A percentile compares a stretch with the other conserved stretches of the same genome.
Evolutionary conservation across 805 yeast species (phyloP).

Genomic region (Kodamaea restingae): DNA sequence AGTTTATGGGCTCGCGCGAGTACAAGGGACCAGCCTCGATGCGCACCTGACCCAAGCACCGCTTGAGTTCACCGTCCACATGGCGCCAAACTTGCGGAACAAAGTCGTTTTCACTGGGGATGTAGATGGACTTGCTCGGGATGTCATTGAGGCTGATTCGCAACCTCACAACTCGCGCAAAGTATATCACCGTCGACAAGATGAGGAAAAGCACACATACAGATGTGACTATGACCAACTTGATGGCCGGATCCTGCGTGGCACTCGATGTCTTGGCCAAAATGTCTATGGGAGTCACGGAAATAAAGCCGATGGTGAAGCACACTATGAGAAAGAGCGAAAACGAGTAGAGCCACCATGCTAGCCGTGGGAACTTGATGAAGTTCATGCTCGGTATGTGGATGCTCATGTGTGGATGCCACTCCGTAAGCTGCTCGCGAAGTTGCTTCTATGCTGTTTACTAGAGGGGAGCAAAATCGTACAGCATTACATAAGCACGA

Average conservation of each 20-base stretch:
- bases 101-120: constrained; percentile 60
- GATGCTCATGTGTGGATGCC: too few species aligned
- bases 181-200: constrained; percentile 46
- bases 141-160: constrained; percentile 65
- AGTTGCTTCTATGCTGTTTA: too few species aligned
- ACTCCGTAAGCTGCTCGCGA: too few species aligned
- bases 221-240: constrained; percentile 74
- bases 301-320: constrained; percentile 49
- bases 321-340: constrained; percentile 38
- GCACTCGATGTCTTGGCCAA: constrained; percentile 53
- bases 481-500: too few species aligned
- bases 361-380: constrained; percentile 16
- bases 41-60: constrained; percentile 27
- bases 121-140: constrained; percentile 59
- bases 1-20: constrained; percentile 24
- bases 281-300: constrained; percentile 78
- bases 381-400: constrained; percentile 10
- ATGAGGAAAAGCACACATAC: constrained; percentile 62
- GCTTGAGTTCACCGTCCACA: constrained; percentile 22
- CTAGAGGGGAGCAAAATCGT: too few species aligned
- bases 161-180: constrained; percentile 56
- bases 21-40: constrained; percentile 36
- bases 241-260: constrained; percentile 57
- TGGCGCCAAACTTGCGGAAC: constrained; percentile 23
- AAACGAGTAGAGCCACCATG: constrained; percentile 44